Percentiles rank a stretch among this genome's conserved stretches.
Conservation (phyloP, 257 asterid species). For the Nicotiana noctiflora region DNA sequence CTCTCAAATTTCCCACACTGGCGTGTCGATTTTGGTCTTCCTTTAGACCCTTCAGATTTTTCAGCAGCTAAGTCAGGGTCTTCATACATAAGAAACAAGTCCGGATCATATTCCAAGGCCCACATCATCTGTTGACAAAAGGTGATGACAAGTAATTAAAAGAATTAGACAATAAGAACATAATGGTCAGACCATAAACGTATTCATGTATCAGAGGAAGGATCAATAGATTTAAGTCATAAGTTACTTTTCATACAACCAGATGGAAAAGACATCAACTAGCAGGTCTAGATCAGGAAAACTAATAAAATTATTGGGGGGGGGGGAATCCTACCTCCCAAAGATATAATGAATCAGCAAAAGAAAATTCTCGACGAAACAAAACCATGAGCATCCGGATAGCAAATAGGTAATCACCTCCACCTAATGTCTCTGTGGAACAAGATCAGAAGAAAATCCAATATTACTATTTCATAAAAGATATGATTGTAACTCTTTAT, state of each 20-base stretch:
- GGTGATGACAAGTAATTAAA: slow-evolving; percentile 1
- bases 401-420: slow-evolving; percentile 92
- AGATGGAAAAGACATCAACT: not conserved
- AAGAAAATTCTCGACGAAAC: slow-evolving; percentile 93
- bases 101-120: slow-evolving; percentile 92
- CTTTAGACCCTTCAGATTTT: slow-evolving; percentile 47
- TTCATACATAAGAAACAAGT: slow-evolving; percentile 44
- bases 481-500: not conserved
- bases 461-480: not conserved
- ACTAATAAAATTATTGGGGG: not conserved
- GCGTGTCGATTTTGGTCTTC: slow-evolving; percentile 43
- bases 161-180: not conserved
- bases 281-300: not conserved
- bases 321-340: slow-evolving; percentile 72
- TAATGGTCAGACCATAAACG: not conserved
- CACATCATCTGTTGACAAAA: slow-evolving; percentile 78
- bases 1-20: slow-evolving; percentile 76
- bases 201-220: not conserved
- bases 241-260: not conserved
- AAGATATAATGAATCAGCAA: slow-evolving; percentile 78
- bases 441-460: slow-evolving; percentile 14
- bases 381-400: slow-evolving; percentile 93
- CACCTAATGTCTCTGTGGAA: slow-evolving; percentile 67
- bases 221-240: not conserved
- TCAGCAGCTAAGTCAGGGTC: slow-evolving; percentile 41